These are phyloP conservation scores for Thalia dealbata DNA, from an alignment of 176 grass and related monocot genomes.

Conservation along the genomic window DNA sequence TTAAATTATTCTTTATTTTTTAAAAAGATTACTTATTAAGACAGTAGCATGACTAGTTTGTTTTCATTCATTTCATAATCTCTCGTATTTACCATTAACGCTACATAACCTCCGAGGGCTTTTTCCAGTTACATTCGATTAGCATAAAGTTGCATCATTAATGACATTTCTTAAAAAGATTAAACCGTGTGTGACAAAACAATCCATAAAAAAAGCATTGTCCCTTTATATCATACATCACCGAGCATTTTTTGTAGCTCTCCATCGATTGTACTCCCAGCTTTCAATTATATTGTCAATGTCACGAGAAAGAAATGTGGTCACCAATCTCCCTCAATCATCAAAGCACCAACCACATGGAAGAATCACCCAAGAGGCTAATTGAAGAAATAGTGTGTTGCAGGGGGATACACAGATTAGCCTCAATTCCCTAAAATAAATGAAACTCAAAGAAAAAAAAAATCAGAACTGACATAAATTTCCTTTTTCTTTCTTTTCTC, in stretches of 20 bases:
- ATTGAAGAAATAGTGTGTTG: not conserved
- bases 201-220: not conserved
- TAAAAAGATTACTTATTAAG: too few species aligned
- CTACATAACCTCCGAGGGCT: too few species aligned
- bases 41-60: too few species aligned
- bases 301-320: not conserved
- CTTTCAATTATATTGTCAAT: not conserved
- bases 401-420: not conserved
- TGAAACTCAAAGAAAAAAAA: too few species aligned
- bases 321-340: not conserved
- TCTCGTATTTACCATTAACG: too few species aligned
- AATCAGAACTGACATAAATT: not conserved
- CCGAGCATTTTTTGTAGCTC: too few species aligned
- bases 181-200: not conserved
- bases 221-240: not conserved
- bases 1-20: too few species aligned
- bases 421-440: not conserved
- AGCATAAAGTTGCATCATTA: not conserved
- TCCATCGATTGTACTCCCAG: not conserved
- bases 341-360: not conserved
- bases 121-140: too few species aligned
- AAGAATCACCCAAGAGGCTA: not conserved
- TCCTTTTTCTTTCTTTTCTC: not conserved
- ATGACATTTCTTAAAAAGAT: not conserved
- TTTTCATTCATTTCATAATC: too few species aligned